Conservation (phyloP, 208 protist genomes). For the Acanthamoeba pearcei region DNA sequence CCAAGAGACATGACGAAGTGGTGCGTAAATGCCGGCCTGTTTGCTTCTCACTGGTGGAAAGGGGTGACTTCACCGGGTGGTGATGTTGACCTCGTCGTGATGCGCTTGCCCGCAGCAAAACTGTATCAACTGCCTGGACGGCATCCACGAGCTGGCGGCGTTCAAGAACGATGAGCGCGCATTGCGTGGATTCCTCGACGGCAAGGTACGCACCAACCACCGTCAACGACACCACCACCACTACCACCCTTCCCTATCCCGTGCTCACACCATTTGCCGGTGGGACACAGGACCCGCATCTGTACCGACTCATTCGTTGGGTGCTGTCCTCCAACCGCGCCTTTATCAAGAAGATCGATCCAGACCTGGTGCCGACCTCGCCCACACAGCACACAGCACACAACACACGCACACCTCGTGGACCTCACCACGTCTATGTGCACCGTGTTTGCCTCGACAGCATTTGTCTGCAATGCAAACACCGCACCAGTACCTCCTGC, state of each 20-base stretch:
- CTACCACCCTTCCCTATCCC: background rate
- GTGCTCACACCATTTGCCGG: background rate
- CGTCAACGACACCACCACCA: background rate
- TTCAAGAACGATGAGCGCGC: constrained; percentile 25
- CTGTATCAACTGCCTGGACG: constrained; percentile 2
- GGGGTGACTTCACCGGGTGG: background rate
- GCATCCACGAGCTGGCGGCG: constrained; percentile 1
- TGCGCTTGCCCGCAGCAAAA: background rate
- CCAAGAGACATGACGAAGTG: constrained; percentile 36
- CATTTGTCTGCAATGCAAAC: constrained; percentile 80
- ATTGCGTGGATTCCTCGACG: background rate
- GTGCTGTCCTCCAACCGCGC: constrained; percentile 59
- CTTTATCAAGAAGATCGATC: constrained; percentile 66
- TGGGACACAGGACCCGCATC: background rate
- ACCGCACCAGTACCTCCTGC: constrained; percentile 82
- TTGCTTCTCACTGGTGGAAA: background rate
- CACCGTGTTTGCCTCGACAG: background rate
- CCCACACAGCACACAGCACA: background rate
- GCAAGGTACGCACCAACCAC: background rate
- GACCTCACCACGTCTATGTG: background rate
- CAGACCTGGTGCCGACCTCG: background rate
- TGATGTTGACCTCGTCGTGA: background rate
- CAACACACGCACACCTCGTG: no score
- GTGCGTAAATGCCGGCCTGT: background rate
- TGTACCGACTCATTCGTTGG: constrained; percentile 69